A percentile compares a stretch with the other conserved stretches of the same genome.
Evolutionary conservation across 768 basidiomycete species (phyloP).

Genomic region (Tulasnella sp.): DNA sequence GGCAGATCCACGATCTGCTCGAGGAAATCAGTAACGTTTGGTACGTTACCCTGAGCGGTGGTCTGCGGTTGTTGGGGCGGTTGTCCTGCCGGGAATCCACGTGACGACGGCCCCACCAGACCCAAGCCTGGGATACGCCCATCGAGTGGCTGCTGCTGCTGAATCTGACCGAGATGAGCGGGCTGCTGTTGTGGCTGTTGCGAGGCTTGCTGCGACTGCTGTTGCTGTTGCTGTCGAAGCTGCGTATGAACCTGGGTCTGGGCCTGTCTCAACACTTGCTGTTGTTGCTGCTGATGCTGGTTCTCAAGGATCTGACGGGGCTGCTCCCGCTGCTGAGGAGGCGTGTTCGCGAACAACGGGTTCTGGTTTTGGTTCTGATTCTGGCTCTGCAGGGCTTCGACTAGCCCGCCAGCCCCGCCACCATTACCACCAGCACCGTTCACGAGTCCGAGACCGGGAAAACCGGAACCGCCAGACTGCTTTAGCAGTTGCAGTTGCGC

Average conservation of each 20-base stretch:
- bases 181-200: conserved; percentile 3
- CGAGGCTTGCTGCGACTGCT: conserved; percentile 8
- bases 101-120: neutral
- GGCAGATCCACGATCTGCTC: conserved; percentile 16
- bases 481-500: neutral
- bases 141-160: conserved; percentile 4
- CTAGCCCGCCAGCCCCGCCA: neutral
- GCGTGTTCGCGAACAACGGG: neutral
- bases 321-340: neutral
- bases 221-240: neutral
- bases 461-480: neutral
- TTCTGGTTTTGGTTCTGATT: too few species aligned
- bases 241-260: conserved; percentile 4
- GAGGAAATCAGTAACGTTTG: neutral
- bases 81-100: neutral
- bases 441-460: neutral
- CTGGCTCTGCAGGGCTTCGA: neutral
- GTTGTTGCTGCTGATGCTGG: conserved; percentile 15
- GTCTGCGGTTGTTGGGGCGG: conserved; percentile 1
- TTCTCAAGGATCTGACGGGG: neutral
- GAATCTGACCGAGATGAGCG: conserved; percentile 7
- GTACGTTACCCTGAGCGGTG: neutral
- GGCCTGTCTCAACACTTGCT: neutral
- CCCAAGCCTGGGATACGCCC: neutral
- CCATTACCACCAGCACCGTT: neutral